phyloP scores from a whole-genome alignment of 1,284 basidiomycete species.

The Agroathelia rolfsii region DNA sequence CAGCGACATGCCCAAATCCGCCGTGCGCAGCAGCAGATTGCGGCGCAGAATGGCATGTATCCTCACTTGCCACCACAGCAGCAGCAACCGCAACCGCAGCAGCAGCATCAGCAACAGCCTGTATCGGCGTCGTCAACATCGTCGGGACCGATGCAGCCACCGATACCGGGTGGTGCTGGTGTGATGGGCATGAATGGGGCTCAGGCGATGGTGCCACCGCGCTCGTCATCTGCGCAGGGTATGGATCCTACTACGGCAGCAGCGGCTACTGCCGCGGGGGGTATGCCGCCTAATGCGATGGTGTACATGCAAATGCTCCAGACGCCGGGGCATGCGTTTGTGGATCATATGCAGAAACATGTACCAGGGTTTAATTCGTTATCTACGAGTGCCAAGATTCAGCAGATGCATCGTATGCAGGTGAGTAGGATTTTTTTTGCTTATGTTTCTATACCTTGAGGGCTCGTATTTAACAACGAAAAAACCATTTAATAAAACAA shows the following conservation, averaged over 20 bases:
- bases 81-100: constrained; percentile 11
- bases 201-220: not conserved
- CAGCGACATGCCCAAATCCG: constrained; percentile 37
- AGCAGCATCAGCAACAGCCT: constrained; percentile 10
- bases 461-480: constrained; percentile 9
- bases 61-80: constrained; percentile 18
- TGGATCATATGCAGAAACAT: constrained; percentile 40
- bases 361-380: constrained; percentile 45
- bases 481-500: no score
- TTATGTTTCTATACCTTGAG: constrained; percentile 5
- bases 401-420: constrained; percentile 43
- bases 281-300: constrained; percentile 27
- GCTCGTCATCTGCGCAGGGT: constrained; percentile 8
- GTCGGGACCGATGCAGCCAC: constrained; percentile 19
- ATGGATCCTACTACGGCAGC: constrained; percentile 9
- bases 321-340: constrained; percentile 44
- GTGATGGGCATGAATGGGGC: constrained; percentile 10
- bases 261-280: constrained; percentile 6
- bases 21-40: constrained; percentile 26
- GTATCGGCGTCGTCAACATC: constrained; percentile 13
- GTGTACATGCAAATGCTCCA: constrained; percentile 42
- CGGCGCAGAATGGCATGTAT: constrained; percentile 20
- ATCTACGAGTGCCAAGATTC: constrained; percentile 44
- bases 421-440: constrained; percentile 24
- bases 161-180: constrained; percentile 14